phyloP scores from a whole-genome alignment of 805 yeast species.

The Suhomyces xylopsoci region DNA sequence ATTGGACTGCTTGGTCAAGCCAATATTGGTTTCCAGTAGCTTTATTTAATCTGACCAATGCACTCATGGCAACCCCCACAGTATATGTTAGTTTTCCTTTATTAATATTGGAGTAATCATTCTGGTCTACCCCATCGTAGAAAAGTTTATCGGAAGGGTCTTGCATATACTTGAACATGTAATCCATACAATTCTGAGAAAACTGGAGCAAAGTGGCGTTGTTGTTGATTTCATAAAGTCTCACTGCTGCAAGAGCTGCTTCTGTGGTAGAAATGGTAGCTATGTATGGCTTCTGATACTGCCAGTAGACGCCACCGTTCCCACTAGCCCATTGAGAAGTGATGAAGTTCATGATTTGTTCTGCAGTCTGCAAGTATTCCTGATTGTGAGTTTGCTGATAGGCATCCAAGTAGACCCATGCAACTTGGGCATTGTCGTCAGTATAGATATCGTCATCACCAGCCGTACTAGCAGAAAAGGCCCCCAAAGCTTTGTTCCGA shows the following conservation, averaged over 20 bases:
- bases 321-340: conserved; percentile 17
- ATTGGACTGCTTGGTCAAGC: conserved; percentile 13
- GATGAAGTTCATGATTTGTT: conserved; percentile 14
- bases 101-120: conserved; percentile 14
- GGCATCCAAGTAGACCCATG: conserved; percentile 25
- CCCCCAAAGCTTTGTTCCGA: conserved; percentile 17
- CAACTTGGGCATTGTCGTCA: conserved; percentile 28
- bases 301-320: conserved; percentile 28
- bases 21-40: conserved; percentile 13
- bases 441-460: conserved; percentile 22
- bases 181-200: conserved; percentile 16
- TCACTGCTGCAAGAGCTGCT: conserved; percentile 26
- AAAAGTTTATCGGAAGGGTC: conserved; percentile 21
- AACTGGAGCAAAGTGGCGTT: conserved; percentile 14
- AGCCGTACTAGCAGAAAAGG: conserved; percentile 21
- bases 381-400: conserved; percentile 15
- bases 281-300: conserved; percentile 17
- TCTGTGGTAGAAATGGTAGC: conserved; percentile 30
- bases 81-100: conserved; percentile 29
- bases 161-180: conserved; percentile 15
- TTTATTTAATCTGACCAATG: conserved; percentile 17
- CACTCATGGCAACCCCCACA: conserved; percentile 22
- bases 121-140: conserved; percentile 19
- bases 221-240: conserved; percentile 15
- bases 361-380: conserved; percentile 18